Evolutionary conservation across 1,139 yeast species (phyloP), one percentile per base, ranked within the genome.

Genomic region (Zygoascus hellenicus): DNA sequence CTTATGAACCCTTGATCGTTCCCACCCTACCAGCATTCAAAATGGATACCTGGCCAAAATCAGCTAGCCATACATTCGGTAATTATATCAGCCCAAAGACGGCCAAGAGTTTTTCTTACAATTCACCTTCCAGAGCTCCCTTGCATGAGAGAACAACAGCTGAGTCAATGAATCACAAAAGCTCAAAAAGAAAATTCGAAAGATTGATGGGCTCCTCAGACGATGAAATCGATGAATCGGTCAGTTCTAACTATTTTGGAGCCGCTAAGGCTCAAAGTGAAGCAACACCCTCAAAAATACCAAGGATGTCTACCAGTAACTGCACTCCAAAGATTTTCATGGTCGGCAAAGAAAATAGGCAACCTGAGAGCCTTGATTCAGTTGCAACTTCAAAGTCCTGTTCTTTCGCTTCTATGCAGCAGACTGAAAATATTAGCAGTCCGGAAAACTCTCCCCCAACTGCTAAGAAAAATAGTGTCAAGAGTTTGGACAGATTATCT

Each of bases 1-100:
- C 81, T 7, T 82, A 77, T 56, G 65, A 68, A 37, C 38, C n/a
- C 11, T 17, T 46, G 9, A 13, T 10, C 10, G 30, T 34, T 2
- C 40, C 37, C 2, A 29, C 28, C 19, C 15, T 36, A 9, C 41
- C 36, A 9, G 22, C 30, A 22, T 22, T 22, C 26, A 22, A 22
- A 22, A 22, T 22, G 26, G 26, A 22, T 22, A 22, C 11, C 5
- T 34, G n/a, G 17, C 19, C 15, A 34, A 11, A 13, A 16, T 5
- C 17, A 5, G 26, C 26, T 22, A 22, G 4, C 7, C 26, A 22
- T 7, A 22, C 4, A 22, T 22, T 7, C 26, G 7, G 7, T 22
- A 22, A 5, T 22, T 22, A 22, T 22, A 5, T 22, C 26, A 22
- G 7, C 26, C 7, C 22, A 2, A 41, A 41, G 9, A 41, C 43